Conservation (phyloP, 257 asterid genomes). For the Solanum chiquidenum region DNA sequence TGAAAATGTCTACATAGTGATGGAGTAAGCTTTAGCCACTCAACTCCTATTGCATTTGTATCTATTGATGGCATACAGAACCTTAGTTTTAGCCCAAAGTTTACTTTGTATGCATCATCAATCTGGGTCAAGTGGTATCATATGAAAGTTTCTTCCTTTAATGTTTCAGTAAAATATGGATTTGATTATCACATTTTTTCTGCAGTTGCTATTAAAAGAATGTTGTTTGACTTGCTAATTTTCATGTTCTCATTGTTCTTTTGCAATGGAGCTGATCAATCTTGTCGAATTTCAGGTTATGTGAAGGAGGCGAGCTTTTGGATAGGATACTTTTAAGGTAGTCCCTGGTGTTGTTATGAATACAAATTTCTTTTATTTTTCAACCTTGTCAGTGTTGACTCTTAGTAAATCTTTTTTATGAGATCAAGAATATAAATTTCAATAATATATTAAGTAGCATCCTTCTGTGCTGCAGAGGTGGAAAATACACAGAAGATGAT, state of each 20-base stretch:
- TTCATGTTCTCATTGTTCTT: not conserved
- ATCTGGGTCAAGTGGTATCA: not conserved
- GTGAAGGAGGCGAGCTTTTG: slow-evolving; percentile 59
- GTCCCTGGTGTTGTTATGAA: not conserved
- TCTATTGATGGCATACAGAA: not conserved
- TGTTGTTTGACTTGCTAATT: not conserved
- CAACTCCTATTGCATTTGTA: not conserved
- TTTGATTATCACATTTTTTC: not conserved
- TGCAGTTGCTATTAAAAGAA: not conserved
- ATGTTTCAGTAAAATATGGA: not conserved
- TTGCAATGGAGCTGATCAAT: not conserved
- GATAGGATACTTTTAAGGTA: slow-evolving; percentile 57
- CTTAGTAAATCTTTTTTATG: not conserved
- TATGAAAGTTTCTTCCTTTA: not conserved
- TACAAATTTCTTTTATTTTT: not conserved
- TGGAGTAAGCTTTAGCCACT: slow-evolving; percentile 42
- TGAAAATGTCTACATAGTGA: slow-evolving; percentile 43
- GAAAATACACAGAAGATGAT: slow-evolving; percentile 55
- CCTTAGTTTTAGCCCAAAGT: not conserved
- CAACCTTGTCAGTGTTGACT: not conserved
- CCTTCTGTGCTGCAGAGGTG: slow-evolving; percentile 35
- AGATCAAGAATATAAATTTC: not conserved
- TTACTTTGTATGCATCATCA: not conserved
- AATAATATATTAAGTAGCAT: not conserved
- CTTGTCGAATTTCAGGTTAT: slow-evolving; percentile 28